phyloP scores from a whole-genome alignment of 2,329 filamentous ascomycete species.

The Taxawa tesnikishii region DNA sequence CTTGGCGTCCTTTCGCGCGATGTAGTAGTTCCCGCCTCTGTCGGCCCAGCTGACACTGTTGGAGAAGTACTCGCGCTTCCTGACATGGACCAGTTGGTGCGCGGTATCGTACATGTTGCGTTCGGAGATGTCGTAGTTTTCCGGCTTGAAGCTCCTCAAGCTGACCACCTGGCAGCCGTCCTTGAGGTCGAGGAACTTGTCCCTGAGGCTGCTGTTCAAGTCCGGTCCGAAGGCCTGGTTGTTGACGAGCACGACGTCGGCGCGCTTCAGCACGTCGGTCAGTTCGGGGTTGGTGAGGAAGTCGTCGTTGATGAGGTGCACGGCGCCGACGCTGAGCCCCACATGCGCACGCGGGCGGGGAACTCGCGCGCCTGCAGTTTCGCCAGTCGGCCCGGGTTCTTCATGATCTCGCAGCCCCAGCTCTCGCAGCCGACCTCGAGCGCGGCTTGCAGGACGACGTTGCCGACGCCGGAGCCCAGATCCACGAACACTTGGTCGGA shows the following conservation, averaged over 20 bases:
- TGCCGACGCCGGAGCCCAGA: constrained; percentile 88
- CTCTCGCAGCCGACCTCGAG: constrained; percentile 87
- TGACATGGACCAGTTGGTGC: constrained; percentile 67
- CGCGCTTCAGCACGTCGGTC: constrained; percentile 60
- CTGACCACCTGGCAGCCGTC: constrained; percentile 82
- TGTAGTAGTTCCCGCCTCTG: constrained; percentile 72
- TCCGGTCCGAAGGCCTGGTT: constrained; percentile 90
- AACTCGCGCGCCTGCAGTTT: constrained; percentile 75
- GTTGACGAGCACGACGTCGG: constrained; percentile 95
- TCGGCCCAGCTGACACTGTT: constrained; percentile 81
- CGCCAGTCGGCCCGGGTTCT: constrained; percentile 73
- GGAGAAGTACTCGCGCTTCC: constrained; percentile 55
- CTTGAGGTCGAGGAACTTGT: constrained; percentile 89
- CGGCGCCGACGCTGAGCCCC: constrained; percentile 74
- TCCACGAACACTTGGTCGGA: constrained; percentile 86
- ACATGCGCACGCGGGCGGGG: constrained; percentile 68
- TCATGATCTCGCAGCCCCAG: constrained; percentile 95
- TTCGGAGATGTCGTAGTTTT: constrained; percentile 60
- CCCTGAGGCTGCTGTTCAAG: constrained; percentile 72
- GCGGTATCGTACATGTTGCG: constrained; percentile 70
- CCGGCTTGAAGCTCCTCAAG: constrained; percentile 79
- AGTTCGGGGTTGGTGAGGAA: constrained; percentile 66
- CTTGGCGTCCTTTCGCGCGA: constrained; percentile 62
- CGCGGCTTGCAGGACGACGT: constrained; percentile 87
- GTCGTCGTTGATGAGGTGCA: constrained; percentile 71